Conservation (phyloP, 2,329 filamentous ascomycete genomes). For the Venturia oleaginea region DNA sequence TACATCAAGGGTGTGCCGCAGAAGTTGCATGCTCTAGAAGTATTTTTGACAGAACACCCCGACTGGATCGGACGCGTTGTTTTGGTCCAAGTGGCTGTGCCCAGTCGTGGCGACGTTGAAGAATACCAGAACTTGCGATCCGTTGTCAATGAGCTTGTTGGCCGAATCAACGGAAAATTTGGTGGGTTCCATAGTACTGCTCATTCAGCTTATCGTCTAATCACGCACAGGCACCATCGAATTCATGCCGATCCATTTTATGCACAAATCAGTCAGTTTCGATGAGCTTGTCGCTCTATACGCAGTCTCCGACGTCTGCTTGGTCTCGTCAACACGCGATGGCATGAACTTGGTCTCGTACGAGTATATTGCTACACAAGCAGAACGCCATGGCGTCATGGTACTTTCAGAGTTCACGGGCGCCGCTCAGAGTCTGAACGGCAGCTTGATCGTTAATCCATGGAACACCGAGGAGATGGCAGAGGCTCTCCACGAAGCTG, state of each 20-base stretch:
- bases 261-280: slow-evolving; percentile 91
- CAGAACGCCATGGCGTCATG: slow-evolving; percentile 83
- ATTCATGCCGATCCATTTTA: slow-evolving; percentile 98
- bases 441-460: slow-evolving; percentile 89
- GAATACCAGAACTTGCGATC: slow-evolving; percentile 95
- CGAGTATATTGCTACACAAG: slow-evolving; percentile 93
- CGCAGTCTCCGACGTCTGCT: slow-evolving; percentile 81
- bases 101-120: slow-evolving; percentile 89
- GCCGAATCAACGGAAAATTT: slow-evolving; percentile 93
- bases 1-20: slow-evolving; percentile 99
- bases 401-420: slow-evolving; percentile 96
- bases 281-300: slow-evolving; percentile 93
- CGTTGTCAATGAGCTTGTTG: slow-evolving; percentile 93
- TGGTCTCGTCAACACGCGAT: slow-evolving; percentile 91
- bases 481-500: slow-evolving; percentile 88
- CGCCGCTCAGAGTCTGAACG: slow-evolving; percentile 88
- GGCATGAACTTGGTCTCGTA: slow-evolving; percentile 99
- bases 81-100: slow-evolving; percentile 90
- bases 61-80: slow-evolving; percentile 98
- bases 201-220: neutral
- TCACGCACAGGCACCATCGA: slow-evolving; percentile 64
- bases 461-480: slow-evolving; percentile 98
- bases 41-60: slow-evolving; percentile 92
- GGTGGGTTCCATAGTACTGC: slow-evolving; percentile 35
- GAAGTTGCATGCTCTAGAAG: slow-evolving; percentile 91